Conservation (phyloP, 106 monocot species). For the Cymbidium sinense region DNA sequence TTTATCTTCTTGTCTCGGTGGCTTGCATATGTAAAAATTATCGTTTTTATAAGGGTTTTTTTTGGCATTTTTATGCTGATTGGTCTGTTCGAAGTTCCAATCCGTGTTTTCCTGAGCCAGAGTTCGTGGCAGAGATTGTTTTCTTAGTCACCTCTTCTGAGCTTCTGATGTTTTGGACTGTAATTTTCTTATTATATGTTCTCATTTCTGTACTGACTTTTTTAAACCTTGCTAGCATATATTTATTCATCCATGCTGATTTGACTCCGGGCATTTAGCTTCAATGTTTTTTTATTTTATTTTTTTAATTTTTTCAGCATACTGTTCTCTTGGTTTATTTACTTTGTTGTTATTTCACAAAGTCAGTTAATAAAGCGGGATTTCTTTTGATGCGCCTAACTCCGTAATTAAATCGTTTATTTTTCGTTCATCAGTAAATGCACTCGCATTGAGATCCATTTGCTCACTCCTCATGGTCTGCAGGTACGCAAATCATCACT, state of each 20-base stretch:
- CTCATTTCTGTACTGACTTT: not conserved
- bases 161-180: not conserved
- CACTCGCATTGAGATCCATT: conserved; percentile 97
- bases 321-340: not conserved
- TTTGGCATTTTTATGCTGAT: not conserved
- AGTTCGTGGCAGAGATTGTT: not conserved
- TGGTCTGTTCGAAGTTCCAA: not conserved
- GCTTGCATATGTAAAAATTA: not conserved
- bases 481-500: conserved; percentile 38
- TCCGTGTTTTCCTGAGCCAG: not conserved
- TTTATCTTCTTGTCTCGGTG: not conserved
- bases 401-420: not conserved
- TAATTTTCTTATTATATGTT: not conserved
- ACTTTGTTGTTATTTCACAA: not conserved
- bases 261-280: not conserved
- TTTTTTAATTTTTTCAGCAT: no score
- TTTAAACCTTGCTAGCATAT: not conserved
- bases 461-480: conserved; percentile 85
- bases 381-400: not conserved
- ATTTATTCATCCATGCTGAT: not conserved
- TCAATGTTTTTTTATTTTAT: not conserved
- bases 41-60: not conserved
- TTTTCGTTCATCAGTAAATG: conserved; percentile 67
- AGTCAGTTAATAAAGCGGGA: not conserved
- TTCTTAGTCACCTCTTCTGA: not conserved